Percentiles rank a stretch among this genome's conserved stretches.
These are phyloP conservation scores for Phymatotrichopsis omnivora DNA, from an alignment of 2,329 filamentous ascomycete species.

Conservation along the genomic window DNA sequence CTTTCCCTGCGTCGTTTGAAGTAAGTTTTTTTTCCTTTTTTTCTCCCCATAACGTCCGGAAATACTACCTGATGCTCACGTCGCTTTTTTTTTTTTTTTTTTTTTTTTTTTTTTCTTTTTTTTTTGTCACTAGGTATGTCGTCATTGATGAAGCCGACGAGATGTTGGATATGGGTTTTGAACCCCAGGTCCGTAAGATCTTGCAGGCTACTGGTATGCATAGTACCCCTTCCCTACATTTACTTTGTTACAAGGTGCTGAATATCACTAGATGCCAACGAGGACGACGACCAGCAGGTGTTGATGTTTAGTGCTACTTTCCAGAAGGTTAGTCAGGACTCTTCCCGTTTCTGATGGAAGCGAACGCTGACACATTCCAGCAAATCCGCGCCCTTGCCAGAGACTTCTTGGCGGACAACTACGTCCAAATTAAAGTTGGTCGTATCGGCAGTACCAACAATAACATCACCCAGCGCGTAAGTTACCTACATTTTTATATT, in stretches of 20 bases:
- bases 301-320: conserved; percentile 95
- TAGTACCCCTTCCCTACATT: conserved; percentile 35
- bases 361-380: conserved; percentile 10
- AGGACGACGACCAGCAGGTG: conserved; percentile 56
- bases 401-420: conserved; percentile 61
- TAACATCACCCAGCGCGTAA: conserved; percentile 66
- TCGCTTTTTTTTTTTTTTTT: too few relatives aligned
- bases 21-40: conserved; percentile 42
- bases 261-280: conserved; percentile 54
- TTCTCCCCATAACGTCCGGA: not conserved
- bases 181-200: conserved; percentile 61
- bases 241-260: not conserved
- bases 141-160: conserved; percentile 95
- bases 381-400: conserved; percentile 63
- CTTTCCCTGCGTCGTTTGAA: conserved; percentile 66
- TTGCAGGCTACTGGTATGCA: conserved; percentile 75
- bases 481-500: conserved; percentile 15
- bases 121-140: conserved; percentile 51
- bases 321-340: conserved; percentile 46
- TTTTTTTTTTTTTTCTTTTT: too few relatives aligned
- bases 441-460: conserved; percentile 71
- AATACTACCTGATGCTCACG: conserved; percentile 2
- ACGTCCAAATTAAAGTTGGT: conserved; percentile 75
- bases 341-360: not conserved
- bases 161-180: conserved; percentile 72